Conservation (phyloP, 371 early-diverging fungal species). For the Mucor lusitanicus region DNA sequence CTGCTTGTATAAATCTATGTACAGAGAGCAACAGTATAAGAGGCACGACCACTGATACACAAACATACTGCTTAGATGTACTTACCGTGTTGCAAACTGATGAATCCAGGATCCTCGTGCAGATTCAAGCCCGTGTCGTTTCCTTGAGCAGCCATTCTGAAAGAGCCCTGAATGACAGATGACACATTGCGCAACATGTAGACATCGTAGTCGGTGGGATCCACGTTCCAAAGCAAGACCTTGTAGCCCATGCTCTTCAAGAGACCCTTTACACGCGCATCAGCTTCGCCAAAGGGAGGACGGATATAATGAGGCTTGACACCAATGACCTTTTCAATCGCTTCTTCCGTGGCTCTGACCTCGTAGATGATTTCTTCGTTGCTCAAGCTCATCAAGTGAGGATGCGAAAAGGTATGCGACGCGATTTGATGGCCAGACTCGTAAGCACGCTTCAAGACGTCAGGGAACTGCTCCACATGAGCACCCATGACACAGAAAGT, state of each 20-base stretch:
- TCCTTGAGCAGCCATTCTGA: conserved; percentile 27
- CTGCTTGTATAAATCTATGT: conserved; percentile 17
- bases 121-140: conserved; percentile 34
- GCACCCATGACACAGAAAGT: conserved; percentile 76
- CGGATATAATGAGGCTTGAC: conserved; percentile 60
- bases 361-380: conserved; percentile 45
- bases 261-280: conserved; percentile 49
- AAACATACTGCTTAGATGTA: no score
- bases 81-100: conserved; percentile 49
- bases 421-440: conserved; percentile 58
- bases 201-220: conserved; percentile 49
- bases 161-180: conserved; percentile 24
- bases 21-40: background rate
- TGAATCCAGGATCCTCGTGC: conserved; percentile 45
- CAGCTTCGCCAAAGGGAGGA: conserved; percentile 62
- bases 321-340: conserved; percentile 54
- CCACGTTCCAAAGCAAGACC: conserved; percentile 58
- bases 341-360: conserved; percentile 50
- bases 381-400: conserved; percentile 43
- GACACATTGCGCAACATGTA: conserved; percentile 26
- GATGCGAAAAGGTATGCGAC: conserved; percentile 56
- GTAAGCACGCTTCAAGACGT: conserved; percentile 43
- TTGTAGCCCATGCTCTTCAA: conserved; percentile 53
- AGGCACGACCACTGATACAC: no score
- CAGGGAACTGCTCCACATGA: conserved; percentile 33